Evolutionary conservation across 2,329 filamentous ascomycete genomes (phyloP).

Genomic region (Hypoxylon sp.): DNA sequence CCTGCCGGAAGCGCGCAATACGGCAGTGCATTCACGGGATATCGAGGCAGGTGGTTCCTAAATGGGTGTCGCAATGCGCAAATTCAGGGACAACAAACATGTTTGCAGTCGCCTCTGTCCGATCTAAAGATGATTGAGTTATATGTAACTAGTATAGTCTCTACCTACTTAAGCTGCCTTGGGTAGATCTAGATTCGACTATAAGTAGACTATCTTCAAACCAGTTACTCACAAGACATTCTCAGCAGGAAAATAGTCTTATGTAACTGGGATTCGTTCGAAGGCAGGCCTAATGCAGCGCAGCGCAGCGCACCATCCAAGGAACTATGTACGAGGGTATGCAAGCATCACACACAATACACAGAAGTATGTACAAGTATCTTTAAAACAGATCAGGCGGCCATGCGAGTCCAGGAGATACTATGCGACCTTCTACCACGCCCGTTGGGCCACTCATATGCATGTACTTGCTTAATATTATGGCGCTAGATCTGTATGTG

Average conservation of each 20-base stretch:
- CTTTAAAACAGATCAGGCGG: constrained; percentile 22
- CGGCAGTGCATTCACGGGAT: constrained; percentile 38
- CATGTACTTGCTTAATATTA: constrained; percentile 3
- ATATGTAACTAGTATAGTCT: too few species aligned
- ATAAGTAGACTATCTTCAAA: neutral
- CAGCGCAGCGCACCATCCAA: constrained; percentile 31
- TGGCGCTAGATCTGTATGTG: constrained; percentile 23
- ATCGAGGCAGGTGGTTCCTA: constrained; percentile 34
- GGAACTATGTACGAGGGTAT: constrained; percentile 7
- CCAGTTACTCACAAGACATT: neutral
- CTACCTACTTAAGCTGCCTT: neutral
- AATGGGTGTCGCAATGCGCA: constrained; percentile 43
- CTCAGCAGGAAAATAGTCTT: constrained; percentile 3
- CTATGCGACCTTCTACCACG: constrained; percentile 31
- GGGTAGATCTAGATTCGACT: constrained; percentile 9
- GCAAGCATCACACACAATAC: constrained; percentile 32
- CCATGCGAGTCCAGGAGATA: constrained; percentile 34
- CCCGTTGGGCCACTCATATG: constrained; percentile 18
- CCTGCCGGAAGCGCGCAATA: constrained; percentile 42
- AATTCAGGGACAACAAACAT: constrained; percentile 31
- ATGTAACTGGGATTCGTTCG: constrained; percentile 24
- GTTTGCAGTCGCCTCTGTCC: constrained; percentile 26
- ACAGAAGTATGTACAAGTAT: constrained; percentile 32
- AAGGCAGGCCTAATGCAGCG: constrained; percentile 34
- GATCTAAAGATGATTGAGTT: constrained; percentile 21